Evolutionary conservation across 768 basidiomycete species (phyloP).

Genomic region (Tylopilus felleus): DNA sequence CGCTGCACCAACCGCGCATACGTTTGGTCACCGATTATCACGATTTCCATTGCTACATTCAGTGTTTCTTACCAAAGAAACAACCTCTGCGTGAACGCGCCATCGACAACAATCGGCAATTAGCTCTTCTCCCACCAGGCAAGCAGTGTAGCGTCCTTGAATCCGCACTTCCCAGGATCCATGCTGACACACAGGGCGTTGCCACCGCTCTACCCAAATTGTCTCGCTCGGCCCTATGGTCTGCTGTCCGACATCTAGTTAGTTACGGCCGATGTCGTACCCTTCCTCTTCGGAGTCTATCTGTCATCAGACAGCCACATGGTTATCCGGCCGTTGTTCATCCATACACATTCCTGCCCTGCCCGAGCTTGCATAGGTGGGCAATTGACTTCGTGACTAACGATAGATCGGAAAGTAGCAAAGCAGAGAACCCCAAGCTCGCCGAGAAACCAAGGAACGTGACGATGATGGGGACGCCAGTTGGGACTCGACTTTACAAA

Average conservation of each 20-base stretch:
- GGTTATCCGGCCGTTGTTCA: not conserved
- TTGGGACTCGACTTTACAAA: not conserved
- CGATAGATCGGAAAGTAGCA: not conserved
- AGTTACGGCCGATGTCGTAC: not conserved
- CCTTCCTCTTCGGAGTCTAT: not conserved
- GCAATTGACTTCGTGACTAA: not conserved
- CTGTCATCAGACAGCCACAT: not conserved
- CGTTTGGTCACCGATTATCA: conserved; percentile 3
- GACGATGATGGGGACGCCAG: not conserved
- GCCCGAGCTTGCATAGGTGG: not conserved
- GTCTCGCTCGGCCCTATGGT: not conserved
- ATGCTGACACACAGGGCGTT: not conserved
- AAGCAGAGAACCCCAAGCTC: not conserved
- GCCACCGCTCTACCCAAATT: not conserved
- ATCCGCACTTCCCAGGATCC: not conserved
- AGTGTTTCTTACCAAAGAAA: not conserved
- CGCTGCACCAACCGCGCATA: conserved; percentile 4
- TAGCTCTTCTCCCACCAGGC: not conserved
- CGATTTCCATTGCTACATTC: too few relatives aligned
- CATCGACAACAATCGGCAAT: not conserved
- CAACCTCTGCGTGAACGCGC: not conserved
- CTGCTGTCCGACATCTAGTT: not conserved
- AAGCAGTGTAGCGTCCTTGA: not conserved
- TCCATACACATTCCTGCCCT: not conserved
- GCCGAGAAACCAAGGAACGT: not conserved